These are phyloP conservation scores for Biscutella auriculata DNA, from an alignment of 441 rosid species.

Conservation along the genomic window DNA sequence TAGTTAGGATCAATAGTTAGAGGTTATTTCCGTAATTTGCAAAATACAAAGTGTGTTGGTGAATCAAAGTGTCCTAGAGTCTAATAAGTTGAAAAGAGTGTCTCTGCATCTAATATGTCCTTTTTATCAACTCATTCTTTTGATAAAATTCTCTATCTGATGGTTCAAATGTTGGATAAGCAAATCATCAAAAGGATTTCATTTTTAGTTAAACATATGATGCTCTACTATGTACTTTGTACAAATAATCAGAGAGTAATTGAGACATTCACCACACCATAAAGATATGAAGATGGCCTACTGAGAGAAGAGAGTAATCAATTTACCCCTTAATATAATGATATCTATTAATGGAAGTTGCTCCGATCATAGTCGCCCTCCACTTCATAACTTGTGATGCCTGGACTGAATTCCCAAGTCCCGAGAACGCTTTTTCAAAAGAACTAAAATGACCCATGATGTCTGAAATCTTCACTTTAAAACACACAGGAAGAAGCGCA, in stretches of 20 bases:
- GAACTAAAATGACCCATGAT: no score
- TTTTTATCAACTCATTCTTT: no score
- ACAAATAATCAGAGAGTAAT: neutral
- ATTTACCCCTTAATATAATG: neutral
- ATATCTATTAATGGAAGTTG: neutral
- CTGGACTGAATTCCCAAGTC: neutral
- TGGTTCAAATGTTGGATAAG: neutral
- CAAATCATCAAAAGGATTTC: neutral
- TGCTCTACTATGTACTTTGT: no score
- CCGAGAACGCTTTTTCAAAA: no score
- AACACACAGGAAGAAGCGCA: neutral
- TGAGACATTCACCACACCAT: neutral
- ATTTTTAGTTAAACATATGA: neutral
- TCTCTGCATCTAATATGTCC: no score
- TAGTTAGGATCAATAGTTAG: no score
- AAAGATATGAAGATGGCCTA: neutral
- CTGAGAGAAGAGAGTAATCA: neutral
- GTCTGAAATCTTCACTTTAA: no score
- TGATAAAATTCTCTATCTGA: neutral
- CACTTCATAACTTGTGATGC: constrained; percentile 1
- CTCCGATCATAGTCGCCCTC: neutral
- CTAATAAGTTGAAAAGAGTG: no score
- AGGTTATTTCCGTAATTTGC: no score
- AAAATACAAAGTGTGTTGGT: no score
- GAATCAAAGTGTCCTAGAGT: no score